Conservation (phyloP, 2,329 filamentous ascomycete genomes). For the Apiospora malaysiana region DNA sequence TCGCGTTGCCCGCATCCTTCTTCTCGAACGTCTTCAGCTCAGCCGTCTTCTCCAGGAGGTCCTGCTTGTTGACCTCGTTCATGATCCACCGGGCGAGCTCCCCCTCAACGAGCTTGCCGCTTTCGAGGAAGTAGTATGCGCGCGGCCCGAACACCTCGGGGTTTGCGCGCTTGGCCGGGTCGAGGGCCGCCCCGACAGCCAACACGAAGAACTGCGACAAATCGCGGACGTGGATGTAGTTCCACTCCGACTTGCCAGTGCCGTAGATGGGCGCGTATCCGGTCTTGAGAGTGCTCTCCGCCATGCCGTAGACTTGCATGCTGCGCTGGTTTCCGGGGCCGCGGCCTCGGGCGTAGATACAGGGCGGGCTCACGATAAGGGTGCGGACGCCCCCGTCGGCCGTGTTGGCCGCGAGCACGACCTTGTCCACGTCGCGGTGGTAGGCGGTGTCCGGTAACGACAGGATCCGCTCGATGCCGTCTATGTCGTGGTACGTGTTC, state of each 20-base stretch:
- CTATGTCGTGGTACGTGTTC: constrained; percentile 63
- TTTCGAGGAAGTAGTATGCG: constrained; percentile 72
- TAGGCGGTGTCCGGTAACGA: constrained; percentile 60
- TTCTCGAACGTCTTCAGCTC: constrained; percentile 37
- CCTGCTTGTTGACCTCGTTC: constrained; percentile 60
- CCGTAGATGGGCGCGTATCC: constrained; percentile 52
- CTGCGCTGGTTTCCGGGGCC: constrained; percentile 56
- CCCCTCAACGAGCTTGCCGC: constrained; percentile 67
- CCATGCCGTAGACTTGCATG: constrained; percentile 54
- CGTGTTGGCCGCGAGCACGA: constrained; percentile 56
- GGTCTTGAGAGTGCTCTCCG: constrained; percentile 46
- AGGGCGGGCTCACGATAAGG: constrained; percentile 55
- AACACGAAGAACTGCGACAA: constrained; percentile 49
- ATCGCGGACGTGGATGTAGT: constrained; percentile 58
- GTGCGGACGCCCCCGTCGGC: constrained; percentile 44
- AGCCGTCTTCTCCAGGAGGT: constrained; percentile 45
- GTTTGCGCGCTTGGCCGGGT: constrained; percentile 59
- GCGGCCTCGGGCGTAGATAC: constrained; percentile 57
- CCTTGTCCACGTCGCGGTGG: constrained; percentile 73
- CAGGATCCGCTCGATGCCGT: constrained; percentile 60
- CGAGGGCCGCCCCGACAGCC: constrained; percentile 58
- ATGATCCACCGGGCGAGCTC: constrained; percentile 63
- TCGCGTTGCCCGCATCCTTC: constrained; percentile 34
- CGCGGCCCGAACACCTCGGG: constrained; percentile 67
- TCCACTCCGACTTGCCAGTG: constrained; percentile 54